Evolutionary conservation across 75 land plant genomes (phyloP), one percentile per base, ranked within the genome.

Genomic region (Cryptomeria japonica): DNA sequence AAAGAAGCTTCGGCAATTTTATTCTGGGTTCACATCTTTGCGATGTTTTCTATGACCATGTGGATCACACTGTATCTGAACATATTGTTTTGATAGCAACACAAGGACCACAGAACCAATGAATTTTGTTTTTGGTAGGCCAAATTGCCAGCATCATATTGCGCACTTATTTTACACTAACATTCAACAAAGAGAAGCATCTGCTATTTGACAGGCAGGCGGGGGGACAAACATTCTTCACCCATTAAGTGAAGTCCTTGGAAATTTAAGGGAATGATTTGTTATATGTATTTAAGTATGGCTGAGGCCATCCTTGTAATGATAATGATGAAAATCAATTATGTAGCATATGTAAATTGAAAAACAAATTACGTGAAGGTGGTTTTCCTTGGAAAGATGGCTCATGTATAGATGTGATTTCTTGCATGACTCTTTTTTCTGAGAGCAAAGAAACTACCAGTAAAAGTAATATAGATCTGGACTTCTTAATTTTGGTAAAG

Each of bases 11-110:
- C 99, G 53, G 93, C 98, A n/a, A 90, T 96, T 47, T 87, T 97
- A 13, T 97, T 96, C 85, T 97, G 96, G 95, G 99, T 97, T 89
- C 99, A 97, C 83, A 93, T 97, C 28, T 92, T 94, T 73, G 96
- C 99, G 0, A 87, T 97, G 32, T 83, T 95, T 82, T 95, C 99
- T 22, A 96, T 97, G 96, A 92, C 97, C 22, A 93, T 93, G 31
- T 97, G 99, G 98, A 95, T 97, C n/a, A 83, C 90, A 34, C 89
- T 97, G 9, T 96, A 89, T 85, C 90, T 97, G 42, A 87, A 90
- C 68, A 82, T 94, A 34, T 93, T 97, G 14, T 94, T 97, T 79
- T 94, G 84, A 82, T 28, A 42, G 15, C 32, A 44, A 82, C 22
- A 22, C 37, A 22, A 82, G 37, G 77, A 73, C 37, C 77, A 34